A percentile compares a stretch with the other conserved stretches of the same genome.
Evolutionary conservation across 2,329 filamentous ascomycete genomes (phyloP).

Genomic region (Arachnopeziza araneosa): DNA sequence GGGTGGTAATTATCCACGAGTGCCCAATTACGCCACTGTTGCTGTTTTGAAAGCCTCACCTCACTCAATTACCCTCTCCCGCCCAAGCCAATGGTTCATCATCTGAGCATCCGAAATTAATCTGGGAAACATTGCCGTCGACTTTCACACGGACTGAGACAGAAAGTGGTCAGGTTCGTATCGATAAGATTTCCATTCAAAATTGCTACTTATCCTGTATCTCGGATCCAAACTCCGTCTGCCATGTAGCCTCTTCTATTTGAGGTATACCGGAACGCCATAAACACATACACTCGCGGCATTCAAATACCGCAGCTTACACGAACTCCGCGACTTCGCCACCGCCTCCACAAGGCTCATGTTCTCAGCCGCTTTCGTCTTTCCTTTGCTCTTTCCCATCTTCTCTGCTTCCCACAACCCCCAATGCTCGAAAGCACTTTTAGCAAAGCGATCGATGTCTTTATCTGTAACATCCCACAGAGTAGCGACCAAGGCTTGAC

Average conservation of each 20-base stretch:
- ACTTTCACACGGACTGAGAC: too few relatives aligned
- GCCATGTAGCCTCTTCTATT: background rate
- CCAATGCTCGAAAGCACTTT: conserved; percentile 77
- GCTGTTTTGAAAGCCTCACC: background rate
- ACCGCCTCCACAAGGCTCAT: conserved; percentile 76
- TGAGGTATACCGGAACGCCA: conserved; percentile 74
- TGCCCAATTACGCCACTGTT: background rate
- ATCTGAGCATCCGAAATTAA: background rate
- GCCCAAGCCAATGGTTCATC: background rate
- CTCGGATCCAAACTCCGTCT: background rate
- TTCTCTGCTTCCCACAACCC: conserved; percentile 49
- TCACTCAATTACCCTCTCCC: background rate
- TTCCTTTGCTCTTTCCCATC: conserved; percentile 29
- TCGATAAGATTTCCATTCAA: background rate
- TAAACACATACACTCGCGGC: conserved; percentile 92
- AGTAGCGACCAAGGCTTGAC: conserved; percentile 82
- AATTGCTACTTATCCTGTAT: background rate
- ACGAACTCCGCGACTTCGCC: conserved; percentile 66
- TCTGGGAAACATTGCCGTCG: too few relatives aligned
- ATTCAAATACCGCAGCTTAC: conserved; percentile 84
- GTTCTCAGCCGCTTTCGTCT: conserved; percentile 30
- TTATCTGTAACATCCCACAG: conserved; percentile 98
- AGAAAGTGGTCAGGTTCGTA: too few relatives aligned
- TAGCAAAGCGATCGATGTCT: conserved; percentile 91
- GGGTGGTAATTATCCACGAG: background rate